Base-by-base conservation (phyloP, 257 asterid genomes). In the Jacaranda mimosifolia region DNA sequence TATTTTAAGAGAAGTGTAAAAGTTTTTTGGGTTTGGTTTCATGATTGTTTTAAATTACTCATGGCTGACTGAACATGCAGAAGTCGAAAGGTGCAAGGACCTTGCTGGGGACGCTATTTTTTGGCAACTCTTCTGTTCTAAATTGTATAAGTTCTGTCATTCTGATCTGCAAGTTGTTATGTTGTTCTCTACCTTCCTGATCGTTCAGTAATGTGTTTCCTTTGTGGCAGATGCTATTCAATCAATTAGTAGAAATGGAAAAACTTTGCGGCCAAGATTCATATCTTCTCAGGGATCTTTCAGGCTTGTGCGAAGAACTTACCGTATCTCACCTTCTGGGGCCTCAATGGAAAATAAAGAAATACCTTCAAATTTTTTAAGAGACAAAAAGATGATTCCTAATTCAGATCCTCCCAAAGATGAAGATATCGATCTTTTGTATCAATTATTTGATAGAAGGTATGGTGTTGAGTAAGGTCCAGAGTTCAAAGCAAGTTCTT, bases 381-480 rank as follows among this genome's bases (percentile, higher is more conserved):
- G 84, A 64, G 91, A 86, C 84, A 90, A 87, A 82, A 77, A 77
- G 89, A 87, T 83, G 87, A 87, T 90, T 77, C 99, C 99, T 35
- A 67, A 62, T 72, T 89, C 97, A 45, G 90, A 89, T 72, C 97
- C 97, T 68, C 99, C 99, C 9, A 82, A 84, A 57, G 83, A 5
- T 10, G 81, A 79, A 83, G 99, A 95, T 75, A 80, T 95, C 68
- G 80, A 86, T 49, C 84, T 72, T 57, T 72, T 95, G 77, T 83
- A 83, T 85, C 87, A 84, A 35, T 87, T 95, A 59, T 87, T 93
- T 79, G 92, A 93, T n/a, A 89, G 83, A 73, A 92, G 99, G 99
- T 95, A 86, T 75, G 56, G 35, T 57, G 52, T 36, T 11, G 42
- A 39, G 59, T 5, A 7, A 18, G 64, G 43, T 60, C 53, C 35